A percentile compares a stretch with the other conserved stretches of the same genome.
phyloP scores from a whole-genome alignment of 495 filamentous ascomycete species.

The Trichoderma erinaceum region DNA sequence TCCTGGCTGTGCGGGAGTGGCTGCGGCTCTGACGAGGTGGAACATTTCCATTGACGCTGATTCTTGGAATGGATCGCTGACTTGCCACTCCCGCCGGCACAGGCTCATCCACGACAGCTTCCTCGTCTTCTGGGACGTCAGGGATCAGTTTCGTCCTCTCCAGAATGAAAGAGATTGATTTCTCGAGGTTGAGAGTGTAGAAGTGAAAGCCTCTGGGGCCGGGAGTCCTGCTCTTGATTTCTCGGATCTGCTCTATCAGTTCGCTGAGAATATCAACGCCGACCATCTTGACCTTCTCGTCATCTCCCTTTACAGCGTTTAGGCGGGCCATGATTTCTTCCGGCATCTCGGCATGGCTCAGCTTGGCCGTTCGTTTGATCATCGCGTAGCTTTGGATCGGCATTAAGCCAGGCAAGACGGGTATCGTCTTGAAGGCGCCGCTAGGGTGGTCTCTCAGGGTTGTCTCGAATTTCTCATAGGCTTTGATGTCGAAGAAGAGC shows the following conservation, averaged over 20 bases:
- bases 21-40: conserved; percentile 18
- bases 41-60: conserved; percentile 31
- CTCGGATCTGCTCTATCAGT: conserved; percentile 63
- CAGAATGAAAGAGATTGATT: conserved; percentile 87
- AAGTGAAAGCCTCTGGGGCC: conserved; percentile 84
- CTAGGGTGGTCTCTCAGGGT: conserved; percentile 75
- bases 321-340: conserved; percentile 59
- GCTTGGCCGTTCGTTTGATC: conserved; percentile 87
- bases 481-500: conserved; percentile 84
- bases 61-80: background rate
- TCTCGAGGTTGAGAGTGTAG: conserved; percentile 95
- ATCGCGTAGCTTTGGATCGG: conserved; percentile 97
- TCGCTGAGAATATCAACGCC: conserved; percentile 68
- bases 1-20: conserved; percentile 22
- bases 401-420: conserved; percentile 94
- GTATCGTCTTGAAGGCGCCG: conserved; percentile 78
- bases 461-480: conserved; percentile 72
- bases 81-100: conserved; percentile 35
- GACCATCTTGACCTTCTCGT: conserved; percentile 79
- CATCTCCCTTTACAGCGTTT: conserved; percentile 77
- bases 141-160: conserved; percentile 80
- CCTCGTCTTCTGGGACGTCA: conserved; percentile 34
- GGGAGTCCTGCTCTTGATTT: conserved; percentile 45
- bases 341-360: conserved; percentile 82
- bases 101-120: conserved; percentile 44